phyloP scores from a whole-genome alignment of 495 filamentous ascomycete species.

The Hypoxylon rickii region DNA sequence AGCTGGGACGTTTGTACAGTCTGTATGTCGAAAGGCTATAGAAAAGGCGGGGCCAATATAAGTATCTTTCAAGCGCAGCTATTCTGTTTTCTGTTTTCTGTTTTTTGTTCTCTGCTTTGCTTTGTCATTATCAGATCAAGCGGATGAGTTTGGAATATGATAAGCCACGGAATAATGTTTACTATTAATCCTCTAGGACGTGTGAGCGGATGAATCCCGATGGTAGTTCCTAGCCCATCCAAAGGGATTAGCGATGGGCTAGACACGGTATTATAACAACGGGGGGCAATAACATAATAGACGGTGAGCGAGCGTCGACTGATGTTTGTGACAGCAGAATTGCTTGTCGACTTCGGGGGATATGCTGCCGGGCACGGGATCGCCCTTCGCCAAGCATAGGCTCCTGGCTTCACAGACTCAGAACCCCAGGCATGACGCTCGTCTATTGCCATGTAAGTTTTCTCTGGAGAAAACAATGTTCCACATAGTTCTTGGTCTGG shows the following conservation, averaged over 20 bases:
- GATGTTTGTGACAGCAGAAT: background rate
- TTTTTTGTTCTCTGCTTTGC: no score
- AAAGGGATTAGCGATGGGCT: background rate
- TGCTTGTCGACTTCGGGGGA: background rate
- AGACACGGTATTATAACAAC: background rate
- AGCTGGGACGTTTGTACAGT: constrained; percentile 11
- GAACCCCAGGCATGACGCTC: background rate
- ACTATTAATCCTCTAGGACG: no score
- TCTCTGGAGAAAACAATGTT: no score
- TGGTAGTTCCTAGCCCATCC: background rate
- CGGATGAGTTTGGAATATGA: no score
- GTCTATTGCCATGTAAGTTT: background rate
- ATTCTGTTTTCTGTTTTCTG: no score
- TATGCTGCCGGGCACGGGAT: background rate
- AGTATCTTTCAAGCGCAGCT: no score
- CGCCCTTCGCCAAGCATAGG: background rate
- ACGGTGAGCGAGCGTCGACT: background rate
- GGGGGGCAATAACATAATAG: background rate
- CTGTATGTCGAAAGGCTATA: background rate
- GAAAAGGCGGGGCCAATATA: constrained; percentile 7
- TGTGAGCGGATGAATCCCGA: no score
- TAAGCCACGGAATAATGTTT: no score
- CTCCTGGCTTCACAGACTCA: background rate
- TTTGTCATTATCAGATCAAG: no score
- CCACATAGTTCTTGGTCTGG: no score